phyloP scores from a whole-genome alignment of 1,139 yeast genomes.

The Kazachstania sp. region DNA sequence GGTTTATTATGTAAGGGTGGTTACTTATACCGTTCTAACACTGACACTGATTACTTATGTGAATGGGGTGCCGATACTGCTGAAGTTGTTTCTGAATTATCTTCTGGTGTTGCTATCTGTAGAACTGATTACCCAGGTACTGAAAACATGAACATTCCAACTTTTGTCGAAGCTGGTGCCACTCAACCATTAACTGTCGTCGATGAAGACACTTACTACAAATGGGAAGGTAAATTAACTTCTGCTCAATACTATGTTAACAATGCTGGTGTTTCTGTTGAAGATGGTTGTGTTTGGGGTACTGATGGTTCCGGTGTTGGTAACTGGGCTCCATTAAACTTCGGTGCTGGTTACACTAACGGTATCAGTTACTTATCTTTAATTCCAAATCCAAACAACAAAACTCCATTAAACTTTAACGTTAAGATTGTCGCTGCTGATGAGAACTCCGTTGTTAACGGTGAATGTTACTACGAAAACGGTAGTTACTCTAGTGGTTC shows the following conservation, averaged over 20 bases:
- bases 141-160: conserved; percentile 79
- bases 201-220: conserved; percentile 51
- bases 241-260: conserved; percentile 77
- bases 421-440: conserved; percentile 60
- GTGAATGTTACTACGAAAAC: conserved; percentile 55
- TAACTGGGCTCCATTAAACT: conserved; percentile 77
- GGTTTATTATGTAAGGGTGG: conserved; percentile 67
- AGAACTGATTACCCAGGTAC: conserved; percentile 88
- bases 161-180: conserved; percentile 54
- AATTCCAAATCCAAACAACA: conserved; percentile 77
- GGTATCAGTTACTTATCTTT: conserved; percentile 64
- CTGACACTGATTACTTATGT: conserved; percentile 54
- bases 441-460: conserved; percentile 43
- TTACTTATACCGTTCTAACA: conserved; percentile 57
- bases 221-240: conserved; percentile 57
- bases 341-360: conserved; percentile 62
- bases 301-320: conserved; percentile 54
- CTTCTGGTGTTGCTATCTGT: conserved; percentile 60
- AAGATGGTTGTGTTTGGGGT: conserved; percentile 77
- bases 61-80: conserved; percentile 68
- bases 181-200: conserved; percentile 57
- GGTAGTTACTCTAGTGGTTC: conserved; percentile 59
- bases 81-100: conserved; percentile 47
- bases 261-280: conserved; percentile 67
- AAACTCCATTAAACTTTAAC: conserved; percentile 51